These are phyloP conservation scores for Plantago coronopus DNA, from an alignment of 305 asterid species.

Conservation along the genomic window DNA sequence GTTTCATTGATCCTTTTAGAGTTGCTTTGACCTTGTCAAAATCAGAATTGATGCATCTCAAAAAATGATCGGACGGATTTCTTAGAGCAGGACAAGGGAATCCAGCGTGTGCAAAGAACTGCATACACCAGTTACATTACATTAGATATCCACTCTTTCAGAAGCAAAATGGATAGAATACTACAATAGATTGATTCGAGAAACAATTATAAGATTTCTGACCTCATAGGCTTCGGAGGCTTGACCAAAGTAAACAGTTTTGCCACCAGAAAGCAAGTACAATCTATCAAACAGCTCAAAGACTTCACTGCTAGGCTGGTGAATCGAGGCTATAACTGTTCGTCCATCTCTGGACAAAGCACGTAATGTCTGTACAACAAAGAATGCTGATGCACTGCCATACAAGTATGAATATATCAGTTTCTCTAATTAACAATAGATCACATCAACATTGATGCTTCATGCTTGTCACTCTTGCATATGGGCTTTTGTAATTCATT, in stretches of 20 bases:
- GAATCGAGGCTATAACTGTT: conserved; percentile 92
- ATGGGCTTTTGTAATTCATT: neutral
- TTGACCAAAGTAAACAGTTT: conserved; percentile 85
- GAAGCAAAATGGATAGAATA: neutral
- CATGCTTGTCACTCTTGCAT: neutral
- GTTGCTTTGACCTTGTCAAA: conserved; percentile 97
- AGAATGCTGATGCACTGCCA: conserved; percentile 93
- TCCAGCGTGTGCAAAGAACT: conserved; percentile 92
- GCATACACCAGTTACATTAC: conserved; percentile 22
- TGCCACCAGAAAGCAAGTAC: conserved; percentile 85
- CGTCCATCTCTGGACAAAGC: conserved; percentile 85
- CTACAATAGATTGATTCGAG: neutral
- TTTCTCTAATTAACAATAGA: neutral
- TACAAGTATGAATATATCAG: neutral
- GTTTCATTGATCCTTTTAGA: conserved; percentile 92
- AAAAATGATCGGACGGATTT: conserved; percentile 93
- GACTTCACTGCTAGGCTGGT: conserved; percentile 97
- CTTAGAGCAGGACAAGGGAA: conserved; percentile 92
- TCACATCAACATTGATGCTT: neutral
- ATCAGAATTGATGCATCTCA: conserved; percentile 83
- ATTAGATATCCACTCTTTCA: conserved; percentile 2
- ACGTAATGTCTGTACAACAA: conserved; percentile 84
- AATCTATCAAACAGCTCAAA: conserved; percentile 86
- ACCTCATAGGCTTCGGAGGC: conserved; percentile 93
- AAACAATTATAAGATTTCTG: conserved; percentile 16